Conservation (phyloP, 2,329 filamentous ascomycete genomes). For the Trichophyton mentagrophytes region DNA sequence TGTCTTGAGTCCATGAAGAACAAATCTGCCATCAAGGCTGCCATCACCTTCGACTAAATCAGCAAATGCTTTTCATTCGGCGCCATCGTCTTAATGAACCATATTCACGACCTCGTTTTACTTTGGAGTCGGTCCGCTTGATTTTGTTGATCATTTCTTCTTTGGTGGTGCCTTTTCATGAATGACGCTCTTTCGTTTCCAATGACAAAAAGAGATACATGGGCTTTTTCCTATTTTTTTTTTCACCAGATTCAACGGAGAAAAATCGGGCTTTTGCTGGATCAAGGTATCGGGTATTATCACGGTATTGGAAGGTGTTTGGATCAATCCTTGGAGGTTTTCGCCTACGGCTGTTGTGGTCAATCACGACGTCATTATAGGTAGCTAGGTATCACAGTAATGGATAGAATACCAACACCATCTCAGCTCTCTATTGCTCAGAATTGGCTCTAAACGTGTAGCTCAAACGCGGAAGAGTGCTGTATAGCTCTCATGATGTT, state of each 20-base stretch:
- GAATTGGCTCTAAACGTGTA: background rate
- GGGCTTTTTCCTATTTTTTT: background rate
- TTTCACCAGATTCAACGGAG: background rate
- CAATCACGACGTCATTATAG: background rate
- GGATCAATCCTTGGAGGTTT: background rate
- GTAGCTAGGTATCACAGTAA: background rate
- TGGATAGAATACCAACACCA: background rate
- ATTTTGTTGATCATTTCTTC: background rate
- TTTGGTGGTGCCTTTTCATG: background rate
- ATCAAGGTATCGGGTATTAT: background rate
- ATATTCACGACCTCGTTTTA: background rate
- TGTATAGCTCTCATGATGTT: background rate
- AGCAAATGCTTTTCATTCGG: background rate
- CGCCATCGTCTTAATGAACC: background rate
- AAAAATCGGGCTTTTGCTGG: background rate
- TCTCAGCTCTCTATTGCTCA: too few species aligned
- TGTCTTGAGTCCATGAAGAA: slow-evolving; percentile 58
- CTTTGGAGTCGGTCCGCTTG: background rate
- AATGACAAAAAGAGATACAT: background rate
- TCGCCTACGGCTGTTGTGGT: background rate
- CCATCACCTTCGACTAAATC: slow-evolving; percentile 53
- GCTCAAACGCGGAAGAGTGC: background rate
- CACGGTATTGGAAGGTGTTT: background rate
- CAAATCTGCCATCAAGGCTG: slow-evolving; percentile 62
- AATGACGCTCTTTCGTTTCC: background rate